Conservation (phyloP, 352 stramenopile species). For the Pythium dissotocum region DNA sequence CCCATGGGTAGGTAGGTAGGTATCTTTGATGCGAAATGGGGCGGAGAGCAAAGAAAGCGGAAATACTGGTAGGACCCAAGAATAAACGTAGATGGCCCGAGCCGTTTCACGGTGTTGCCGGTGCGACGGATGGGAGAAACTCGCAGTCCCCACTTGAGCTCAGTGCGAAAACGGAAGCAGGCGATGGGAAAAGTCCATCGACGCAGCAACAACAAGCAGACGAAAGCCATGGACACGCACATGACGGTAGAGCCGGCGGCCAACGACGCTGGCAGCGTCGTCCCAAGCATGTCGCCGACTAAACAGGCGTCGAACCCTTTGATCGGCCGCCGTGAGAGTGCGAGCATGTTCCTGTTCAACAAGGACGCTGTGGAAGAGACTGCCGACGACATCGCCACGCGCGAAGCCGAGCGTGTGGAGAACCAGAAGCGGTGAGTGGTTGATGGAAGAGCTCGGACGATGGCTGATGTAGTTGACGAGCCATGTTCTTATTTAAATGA, state of each 20-base stretch:
- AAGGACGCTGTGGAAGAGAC: slow-evolving; percentile 33
- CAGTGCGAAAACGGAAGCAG: background rate
- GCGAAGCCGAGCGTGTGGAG: slow-evolving; percentile 39
- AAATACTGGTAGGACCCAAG: background rate
- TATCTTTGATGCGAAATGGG: no score
- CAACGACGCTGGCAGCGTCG: background rate
- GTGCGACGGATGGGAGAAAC: background rate
- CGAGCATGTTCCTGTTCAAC: slow-evolving; percentile 57
- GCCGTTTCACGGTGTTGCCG: background rate
- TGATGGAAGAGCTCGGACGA: background rate
- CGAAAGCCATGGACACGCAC: background rate
- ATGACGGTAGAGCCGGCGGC: background rate
- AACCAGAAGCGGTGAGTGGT: slow-evolving; percentile 48
- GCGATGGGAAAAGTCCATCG: slow-evolving; percentile 7
- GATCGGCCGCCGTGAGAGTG: slow-evolving; percentile 42
- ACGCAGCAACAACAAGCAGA: slow-evolving; percentile 1
- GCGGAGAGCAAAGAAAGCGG: no score
- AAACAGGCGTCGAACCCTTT: slow-evolving; percentile 7
- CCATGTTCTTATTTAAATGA: background rate
- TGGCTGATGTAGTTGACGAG: background rate
- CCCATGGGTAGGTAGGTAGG: no score
- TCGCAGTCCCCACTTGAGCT: no score
- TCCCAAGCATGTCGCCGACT: slow-evolving; percentile 5
- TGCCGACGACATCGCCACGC: slow-evolving; percentile 35
- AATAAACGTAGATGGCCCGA: background rate